phyloP scores from a whole-genome alignment of 2,329 filamentous ascomycete genomes.

The Diaporthe helianthi region DNA sequence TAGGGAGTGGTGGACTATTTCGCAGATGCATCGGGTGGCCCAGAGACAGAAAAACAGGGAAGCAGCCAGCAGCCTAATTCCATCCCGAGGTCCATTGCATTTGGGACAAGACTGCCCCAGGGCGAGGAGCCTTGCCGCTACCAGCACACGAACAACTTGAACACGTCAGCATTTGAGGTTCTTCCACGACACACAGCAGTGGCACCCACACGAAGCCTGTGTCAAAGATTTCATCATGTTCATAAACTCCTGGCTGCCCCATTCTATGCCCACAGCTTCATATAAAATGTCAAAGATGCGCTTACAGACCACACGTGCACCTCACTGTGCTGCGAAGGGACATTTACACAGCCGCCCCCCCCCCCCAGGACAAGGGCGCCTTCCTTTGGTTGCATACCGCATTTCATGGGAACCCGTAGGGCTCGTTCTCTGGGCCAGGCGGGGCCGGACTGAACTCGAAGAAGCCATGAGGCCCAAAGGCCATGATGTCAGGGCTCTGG shows the following conservation, averaged over 20 bases:
- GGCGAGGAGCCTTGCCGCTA: background rate
- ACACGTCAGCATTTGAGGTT: background rate
- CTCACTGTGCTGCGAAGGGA: background rate
- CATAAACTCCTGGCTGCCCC: background rate
- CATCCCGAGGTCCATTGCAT: background rate
- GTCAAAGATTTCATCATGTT: background rate
- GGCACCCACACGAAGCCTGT: background rate
- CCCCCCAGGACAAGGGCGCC: background rate
- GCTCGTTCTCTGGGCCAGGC: background rate
- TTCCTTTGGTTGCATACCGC: background rate
- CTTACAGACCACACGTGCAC: background rate
- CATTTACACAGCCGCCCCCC: too few relatives aligned
- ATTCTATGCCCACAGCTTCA: background rate
- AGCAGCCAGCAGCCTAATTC: background rate
- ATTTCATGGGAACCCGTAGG: background rate
- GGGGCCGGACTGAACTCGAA: constrained; percentile 6
- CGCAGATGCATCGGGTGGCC: background rate
- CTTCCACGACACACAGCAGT: background rate
- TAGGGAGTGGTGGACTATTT: background rate
- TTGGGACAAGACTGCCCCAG: background rate
- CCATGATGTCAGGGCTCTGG: constrained; percentile 3
- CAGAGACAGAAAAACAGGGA: background rate
- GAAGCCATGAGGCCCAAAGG: constrained; percentile 13
- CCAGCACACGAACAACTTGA: background rate
- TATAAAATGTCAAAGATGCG: too few relatives aligned